Base-by-base conservation (phyloP, 2,329 filamentous ascomycete genomes). In the Simplicillium sp. region DNA sequence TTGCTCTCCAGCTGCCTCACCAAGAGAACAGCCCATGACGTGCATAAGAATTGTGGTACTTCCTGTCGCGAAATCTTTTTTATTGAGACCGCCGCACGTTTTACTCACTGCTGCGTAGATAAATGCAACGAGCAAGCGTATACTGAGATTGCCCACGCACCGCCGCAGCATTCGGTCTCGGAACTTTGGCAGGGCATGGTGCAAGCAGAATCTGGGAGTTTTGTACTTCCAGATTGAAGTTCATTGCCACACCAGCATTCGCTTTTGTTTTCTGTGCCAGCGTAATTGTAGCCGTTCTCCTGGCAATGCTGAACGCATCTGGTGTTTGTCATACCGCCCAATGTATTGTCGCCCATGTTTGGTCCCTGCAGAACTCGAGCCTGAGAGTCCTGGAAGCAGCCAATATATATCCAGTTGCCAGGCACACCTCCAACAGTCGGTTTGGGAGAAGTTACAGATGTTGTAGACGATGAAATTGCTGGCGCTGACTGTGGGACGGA, bases 311-410 rank as follows among this genome's bases (percentile, higher is more conserved):
- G 12, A 13, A 33, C 13, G 12, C 31, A 33, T 7, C 7, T 33
- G 5, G 6, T 6, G 31, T 15, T 33, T 6, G 31, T n/a, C 31
- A 33, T 33, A 5, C 7, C 15, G 15, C 31, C 12, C 31, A 7
- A 15, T 15, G 12, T 33, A 33, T 13, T 13, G 15, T 33, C 31
- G 7, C 15, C 12, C 7, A 7, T 5, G 7, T 7, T 36, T 15
- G 35, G 46, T n/a, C 45, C 42, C 18, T 47, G 41, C 5, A 51
- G 39, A 3, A 48, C 46, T 20, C 48, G 44, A 7, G 40, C 33
- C 6, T 45, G 33, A 3, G 34, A 41, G 36, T 61, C 58, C 37
- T 52, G 51, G 38, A 59, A 59, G 40, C 58, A 61, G 13, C 58
- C 58, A 9, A 60, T 29, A 39, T 59, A 51, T 11, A 31, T 44